These are phyloP conservation scores for Zygnema cylindricum DNA, from an alignment of 139 green algal species.

Conservation along the genomic window DNA sequence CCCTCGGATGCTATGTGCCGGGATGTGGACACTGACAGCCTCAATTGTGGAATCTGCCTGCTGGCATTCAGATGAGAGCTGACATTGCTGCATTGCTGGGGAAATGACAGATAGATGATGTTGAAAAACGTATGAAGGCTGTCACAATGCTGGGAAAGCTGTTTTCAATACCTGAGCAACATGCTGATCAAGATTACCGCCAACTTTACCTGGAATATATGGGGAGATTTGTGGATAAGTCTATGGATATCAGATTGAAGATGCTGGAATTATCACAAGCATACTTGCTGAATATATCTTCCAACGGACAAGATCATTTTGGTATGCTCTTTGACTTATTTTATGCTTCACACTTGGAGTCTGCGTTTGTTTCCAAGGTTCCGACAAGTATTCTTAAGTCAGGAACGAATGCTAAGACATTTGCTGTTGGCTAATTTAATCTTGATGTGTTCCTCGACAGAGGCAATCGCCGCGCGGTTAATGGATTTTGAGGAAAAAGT, in stretches of 20 bases:
- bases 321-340: not conserved
- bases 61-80: not conserved
- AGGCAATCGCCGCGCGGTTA: too few relatives aligned
- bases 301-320: not conserved
- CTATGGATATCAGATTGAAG: constrained; percentile 40
- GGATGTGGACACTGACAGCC: too few relatives aligned
- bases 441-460: too few relatives aligned
- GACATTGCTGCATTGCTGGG: not conserved
- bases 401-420: too few relatives aligned
- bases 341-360: not conserved
- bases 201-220: constrained; percentile 56
- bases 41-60: too few relatives aligned
- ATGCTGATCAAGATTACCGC: constrained; percentile 62
- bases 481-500: constrained; percentile 78
- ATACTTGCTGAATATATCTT: not conserved
- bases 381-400: too few relatives aligned
- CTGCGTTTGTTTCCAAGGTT: too few relatives aligned
- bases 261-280: constrained; percentile 35
- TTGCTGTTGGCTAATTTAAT: too few relatives aligned
- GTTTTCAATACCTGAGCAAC: constrained; percentile 60
- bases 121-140: constrained; percentile 65
- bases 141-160: constrained; percentile 71
- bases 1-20: too few relatives aligned
- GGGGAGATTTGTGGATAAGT: constrained; percentile 42
- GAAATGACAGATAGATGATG: constrained; percentile 53